These are phyloP conservation scores for Cutaneotrichosporon curvatum DNA, from an alignment of 1,284 basidiomycete species.

Conservation along the genomic window DNA sequence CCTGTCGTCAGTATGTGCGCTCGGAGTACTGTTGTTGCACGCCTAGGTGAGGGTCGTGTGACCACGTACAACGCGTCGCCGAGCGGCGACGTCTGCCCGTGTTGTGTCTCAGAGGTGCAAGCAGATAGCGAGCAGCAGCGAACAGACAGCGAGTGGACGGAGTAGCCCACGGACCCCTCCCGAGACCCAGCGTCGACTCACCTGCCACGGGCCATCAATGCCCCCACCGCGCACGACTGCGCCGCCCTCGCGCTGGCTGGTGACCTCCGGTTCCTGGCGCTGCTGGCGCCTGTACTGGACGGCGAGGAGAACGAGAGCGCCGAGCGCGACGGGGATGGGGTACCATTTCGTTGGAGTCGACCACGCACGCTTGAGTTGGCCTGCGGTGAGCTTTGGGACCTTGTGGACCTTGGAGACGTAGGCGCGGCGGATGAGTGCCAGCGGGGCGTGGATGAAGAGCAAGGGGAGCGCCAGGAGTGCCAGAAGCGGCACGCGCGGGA, in stretches of 20 bases:
- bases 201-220: slow-evolving; percentile 81
- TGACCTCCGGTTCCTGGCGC: slow-evolving; percentile 36
- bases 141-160: too few relatives aligned
- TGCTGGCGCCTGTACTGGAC: slow-evolving; percentile 58
- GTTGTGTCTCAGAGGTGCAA: too few relatives aligned
- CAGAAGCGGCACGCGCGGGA: too few relatives aligned
- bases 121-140: too few relatives aligned
- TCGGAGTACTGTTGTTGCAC: too few relatives aligned
- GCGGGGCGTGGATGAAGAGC: slow-evolving; percentile 2
- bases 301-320: slow-evolving; percentile 74
- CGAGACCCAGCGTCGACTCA: slow-evolving; percentile 43
- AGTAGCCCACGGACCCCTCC: background rate
- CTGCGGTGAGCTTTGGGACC: slow-evolving; percentile 5
- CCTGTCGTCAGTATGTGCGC: slow-evolving; percentile 56
- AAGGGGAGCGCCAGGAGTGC: background rate
- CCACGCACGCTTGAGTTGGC: slow-evolving; percentile 62
- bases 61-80: background rate
- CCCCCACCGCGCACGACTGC: slow-evolving; percentile 62
- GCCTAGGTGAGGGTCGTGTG: too few relatives aligned
- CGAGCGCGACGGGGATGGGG: slow-evolving; percentile 84
- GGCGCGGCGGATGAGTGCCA: slow-evolving; percentile 1
- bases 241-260: slow-evolving; percentile 54
- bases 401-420: background rate
- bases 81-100: background rate
- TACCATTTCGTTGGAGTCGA: slow-evolving; percentile 92